These are phyloP conservation scores for Scalesia atractyloides DNA, from an alignment of 129 eudicot species.

Conservation along the genomic window DNA sequence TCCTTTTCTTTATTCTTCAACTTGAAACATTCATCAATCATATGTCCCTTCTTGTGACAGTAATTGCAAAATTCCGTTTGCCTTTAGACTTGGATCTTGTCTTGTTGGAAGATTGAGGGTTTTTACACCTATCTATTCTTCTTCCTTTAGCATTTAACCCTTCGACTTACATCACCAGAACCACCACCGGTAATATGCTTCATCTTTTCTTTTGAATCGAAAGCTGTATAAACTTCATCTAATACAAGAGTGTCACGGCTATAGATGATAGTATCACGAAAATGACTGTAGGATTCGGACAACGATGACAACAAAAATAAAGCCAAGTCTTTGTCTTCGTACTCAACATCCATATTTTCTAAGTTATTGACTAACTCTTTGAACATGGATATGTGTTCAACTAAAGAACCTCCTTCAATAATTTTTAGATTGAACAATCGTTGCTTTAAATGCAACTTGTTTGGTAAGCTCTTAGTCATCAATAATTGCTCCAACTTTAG, in stretches of 20 bases:
- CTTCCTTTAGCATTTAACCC: not conserved
- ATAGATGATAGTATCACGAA: slow-evolving; percentile 2
- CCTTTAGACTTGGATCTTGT: not conserved
- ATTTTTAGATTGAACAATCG: not conserved
- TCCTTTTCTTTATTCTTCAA: not conserved
- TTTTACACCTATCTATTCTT: not conserved
- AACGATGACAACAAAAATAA: not conserved
- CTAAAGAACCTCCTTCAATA: not conserved
- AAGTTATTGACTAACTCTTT: not conserved
- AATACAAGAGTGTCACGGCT: not conserved
- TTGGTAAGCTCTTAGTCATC: too few species aligned
- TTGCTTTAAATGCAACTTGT: not conserved
- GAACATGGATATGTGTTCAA: not conserved
- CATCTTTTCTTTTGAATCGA: slow-evolving; percentile 7
- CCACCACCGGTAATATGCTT: not conserved
- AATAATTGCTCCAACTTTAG: too few species aligned
- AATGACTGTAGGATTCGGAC: not conserved
- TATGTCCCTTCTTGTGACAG: not conserved
- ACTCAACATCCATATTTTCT: slow-evolving; percentile 1
- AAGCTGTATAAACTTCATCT: not conserved
- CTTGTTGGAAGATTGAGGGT: not conserved
- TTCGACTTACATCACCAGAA: not conserved
- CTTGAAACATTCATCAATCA: not conserved
- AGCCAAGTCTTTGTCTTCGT: not conserved
- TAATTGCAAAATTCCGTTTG: not conserved